Evolutionary conservation across 1,284 basidiomycete species (phyloP), one percentile per base, ranked within the genome.

Genomic region (Puccinia triticina): DNA sequence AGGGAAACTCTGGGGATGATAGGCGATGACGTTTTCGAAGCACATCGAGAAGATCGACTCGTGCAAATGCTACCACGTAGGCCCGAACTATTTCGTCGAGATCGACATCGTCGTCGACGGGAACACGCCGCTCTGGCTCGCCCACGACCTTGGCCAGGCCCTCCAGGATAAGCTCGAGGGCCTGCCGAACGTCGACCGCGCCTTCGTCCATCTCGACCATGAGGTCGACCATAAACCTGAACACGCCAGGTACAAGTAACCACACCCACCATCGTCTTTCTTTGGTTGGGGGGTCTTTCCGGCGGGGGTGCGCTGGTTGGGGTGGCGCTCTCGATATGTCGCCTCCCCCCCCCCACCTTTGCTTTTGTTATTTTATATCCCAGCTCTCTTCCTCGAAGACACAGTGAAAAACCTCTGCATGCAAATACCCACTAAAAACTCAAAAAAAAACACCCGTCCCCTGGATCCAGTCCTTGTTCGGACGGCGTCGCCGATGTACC

Each of bases 161-260:
- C 88, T 98, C 37, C 96, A 98, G 87, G 95, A 98, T 87, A 94
- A 94, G 88, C 91, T 99, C 74, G 96, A 99, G 87, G 91, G 91
- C 29, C 88, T 99, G 59, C 95, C 95, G 0, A 92, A 93, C 84
- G 95, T 98, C 77, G 95, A 94, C 23, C 37, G 77, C 18, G 77
- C 77, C 0, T 85, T 84, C 86, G 95, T 97, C 23, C 95, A 97
- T 86, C 93, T 96, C 77, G 95, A 97, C 87, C 93, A 97, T 85
- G 95, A 97, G 88, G 92, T 71, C 21, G 53, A 72, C 53, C 77
- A 79, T 72, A 79, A 79, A 59, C 77, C 77, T 59, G 77, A 79
- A 72, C 77, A 79, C 32, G 48, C 59, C 32, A 3, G 53, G 5
- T 72, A 79, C 57, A 29, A 48, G 23, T 78, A 53, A 69, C 37